Conservation (phyloP, 805 yeast species). For the Dipodascus albidus region DNA sequence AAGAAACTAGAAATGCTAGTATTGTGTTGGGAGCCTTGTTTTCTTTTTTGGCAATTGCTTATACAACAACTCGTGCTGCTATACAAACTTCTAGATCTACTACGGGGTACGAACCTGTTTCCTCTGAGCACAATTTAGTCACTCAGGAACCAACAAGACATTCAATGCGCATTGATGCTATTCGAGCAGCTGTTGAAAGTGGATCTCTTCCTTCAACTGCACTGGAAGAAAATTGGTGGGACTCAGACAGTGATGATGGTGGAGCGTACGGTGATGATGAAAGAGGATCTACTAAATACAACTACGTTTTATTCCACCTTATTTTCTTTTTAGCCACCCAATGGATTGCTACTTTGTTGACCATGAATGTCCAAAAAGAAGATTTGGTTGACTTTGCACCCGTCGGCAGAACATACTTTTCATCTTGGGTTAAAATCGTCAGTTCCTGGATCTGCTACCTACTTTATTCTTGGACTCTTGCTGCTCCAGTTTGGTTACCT, state of each 20-base stretch:
- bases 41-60: slow-evolving; percentile 91
- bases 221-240: slow-evolving; percentile 56
- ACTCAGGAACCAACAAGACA: slow-evolving; percentile 46
- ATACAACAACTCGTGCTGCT: slow-evolving; percentile 95
- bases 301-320: slow-evolving; percentile 78
- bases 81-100: slow-evolving; percentile 52
- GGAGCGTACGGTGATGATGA: slow-evolving; percentile 45
- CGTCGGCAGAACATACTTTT: slow-evolving; percentile 92
- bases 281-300: slow-evolving; percentile 56
- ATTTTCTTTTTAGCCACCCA: slow-evolving; percentile 93
- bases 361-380: slow-evolving; percentile 81
- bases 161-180: slow-evolving; percentile 77
- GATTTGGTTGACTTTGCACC: slow-evolving; percentile 86
- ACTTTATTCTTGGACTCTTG: slow-evolving; percentile 79
- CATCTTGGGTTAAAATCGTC: slow-evolving; percentile 86
- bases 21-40: slow-evolving; percentile 84
- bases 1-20: slow-evolving; percentile 82
- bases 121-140: slow-evolving; percentile 27
- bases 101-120: slow-evolving; percentile 34
- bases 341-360: slow-evolving; percentile 86
- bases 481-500: slow-evolving; percentile 86
- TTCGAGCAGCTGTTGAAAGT: slow-evolving; percentile 89
- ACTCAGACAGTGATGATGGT: slow-evolving; percentile 28
- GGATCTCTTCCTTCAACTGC: slow-evolving; percentile 95
- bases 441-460: slow-evolving; percentile 87